Evolutionary conservation across 345 rosid species (phyloP).

Genomic region (Aegle marmelos): DNA sequence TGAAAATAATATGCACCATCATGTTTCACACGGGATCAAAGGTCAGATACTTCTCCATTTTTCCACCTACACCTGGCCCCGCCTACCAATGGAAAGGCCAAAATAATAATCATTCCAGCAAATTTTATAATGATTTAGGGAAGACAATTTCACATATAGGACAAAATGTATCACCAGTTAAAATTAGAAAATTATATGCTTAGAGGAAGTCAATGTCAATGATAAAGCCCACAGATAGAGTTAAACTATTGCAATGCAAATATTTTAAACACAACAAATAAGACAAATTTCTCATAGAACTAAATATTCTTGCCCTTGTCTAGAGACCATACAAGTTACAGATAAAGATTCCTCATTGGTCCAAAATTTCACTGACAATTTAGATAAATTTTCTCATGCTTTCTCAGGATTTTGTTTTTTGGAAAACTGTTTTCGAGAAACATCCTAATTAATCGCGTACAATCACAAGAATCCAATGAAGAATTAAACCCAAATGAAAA

Average conservation of each 20-base stretch:
- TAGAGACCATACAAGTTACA: neutral
- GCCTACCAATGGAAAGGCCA: neutral
- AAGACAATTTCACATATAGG: conserved; percentile 12
- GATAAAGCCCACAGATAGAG: neutral
- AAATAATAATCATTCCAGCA: neutral
- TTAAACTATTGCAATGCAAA: neutral
- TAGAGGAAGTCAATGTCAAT: conserved; percentile 10
- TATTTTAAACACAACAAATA: neutral
- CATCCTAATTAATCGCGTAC: neutral
- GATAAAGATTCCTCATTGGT: neutral
- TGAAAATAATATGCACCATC: neutral
- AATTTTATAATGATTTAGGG: neutral
- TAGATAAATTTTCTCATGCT: neutral
- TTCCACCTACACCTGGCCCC: neutral
- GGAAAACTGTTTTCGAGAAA: neutral
- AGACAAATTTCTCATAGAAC: neutral
- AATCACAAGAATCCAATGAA: neutral
- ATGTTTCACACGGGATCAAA: neutral
- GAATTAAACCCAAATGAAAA: neutral
- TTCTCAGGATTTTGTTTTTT: neutral
- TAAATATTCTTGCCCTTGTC: neutral
- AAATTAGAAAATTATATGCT: neutral
- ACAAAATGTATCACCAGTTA: neutral
- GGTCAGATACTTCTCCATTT: neutral
- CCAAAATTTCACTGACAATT: neutral